Evolutionary conservation across 192 early-diverging fungal species (phyloP).

Genomic region (Podila clonocystis): DNA sequence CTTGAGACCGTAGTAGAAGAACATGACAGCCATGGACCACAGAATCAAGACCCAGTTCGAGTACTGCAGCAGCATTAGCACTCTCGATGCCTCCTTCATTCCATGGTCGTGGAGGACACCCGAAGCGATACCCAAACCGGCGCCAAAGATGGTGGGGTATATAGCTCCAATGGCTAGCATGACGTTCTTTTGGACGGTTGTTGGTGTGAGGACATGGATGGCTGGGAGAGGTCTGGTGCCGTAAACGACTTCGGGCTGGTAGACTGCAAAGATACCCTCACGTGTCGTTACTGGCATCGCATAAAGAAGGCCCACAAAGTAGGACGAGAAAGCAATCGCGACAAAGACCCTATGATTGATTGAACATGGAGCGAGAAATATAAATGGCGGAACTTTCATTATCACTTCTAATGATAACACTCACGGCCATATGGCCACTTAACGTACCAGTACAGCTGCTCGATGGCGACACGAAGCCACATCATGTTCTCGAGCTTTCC

Average conservation of each 20-base stretch:
- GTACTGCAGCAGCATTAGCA: constrained; percentile 31
- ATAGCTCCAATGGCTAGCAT: constrained; percentile 25
- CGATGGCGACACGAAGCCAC: constrained; percentile 28
- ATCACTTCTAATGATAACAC: no score
- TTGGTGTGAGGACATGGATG: constrained; percentile 44
- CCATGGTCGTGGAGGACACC: constrained; percentile 24
- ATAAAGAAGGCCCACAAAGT: constrained; percentile 45
- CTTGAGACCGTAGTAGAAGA: constrained; percentile 51
- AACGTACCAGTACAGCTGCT: constrained; percentile 39
- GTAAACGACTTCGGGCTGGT: constrained; percentile 33
- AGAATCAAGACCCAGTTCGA: constrained; percentile 47
- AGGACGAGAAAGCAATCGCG: constrained; percentile 16
- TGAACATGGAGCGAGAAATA: background rate
- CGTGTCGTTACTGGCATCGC: constrained; percentile 52
- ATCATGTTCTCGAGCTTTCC: background rate
- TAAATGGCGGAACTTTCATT: no score
- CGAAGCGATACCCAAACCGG: constrained; percentile 26
- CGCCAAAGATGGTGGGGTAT: constrained; percentile 32
- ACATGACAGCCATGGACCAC: constrained; percentile 31
- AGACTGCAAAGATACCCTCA: constrained; percentile 49
- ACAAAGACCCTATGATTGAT: constrained; percentile 21
- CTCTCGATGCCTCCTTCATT: constrained; percentile 9
- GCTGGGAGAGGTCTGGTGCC: constrained; percentile 19
- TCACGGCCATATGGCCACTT: no score
- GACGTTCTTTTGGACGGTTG: constrained; percentile 43